phyloP scores from a whole-genome alignment of 1,284 basidiomycete species.

The Pseudozyma tsukubaensis region DNA sequence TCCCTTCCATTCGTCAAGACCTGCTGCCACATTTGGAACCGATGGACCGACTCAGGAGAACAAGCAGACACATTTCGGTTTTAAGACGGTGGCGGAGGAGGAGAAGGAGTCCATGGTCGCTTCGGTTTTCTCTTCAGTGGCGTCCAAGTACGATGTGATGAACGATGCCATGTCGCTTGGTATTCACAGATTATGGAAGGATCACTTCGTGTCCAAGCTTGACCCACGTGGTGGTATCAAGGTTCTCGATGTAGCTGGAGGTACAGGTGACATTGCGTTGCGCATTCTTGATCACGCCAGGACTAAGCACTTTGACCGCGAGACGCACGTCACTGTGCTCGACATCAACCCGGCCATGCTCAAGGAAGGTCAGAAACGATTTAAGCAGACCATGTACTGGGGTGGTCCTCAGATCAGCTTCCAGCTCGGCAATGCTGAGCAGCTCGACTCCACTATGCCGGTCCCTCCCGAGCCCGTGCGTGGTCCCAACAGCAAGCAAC shows the following conservation, averaged over 20 bases:
- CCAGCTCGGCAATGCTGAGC: conserved; percentile 92
- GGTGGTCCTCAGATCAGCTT: conserved; percentile 92
- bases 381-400: conserved; percentile 64
- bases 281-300: conserved; percentile 91
- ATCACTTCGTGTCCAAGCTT: conserved; percentile 82
- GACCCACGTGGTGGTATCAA: conserved; percentile 75
- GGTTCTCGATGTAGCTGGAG: conserved; percentile 96
- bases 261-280: conserved; percentile 94
- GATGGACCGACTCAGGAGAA: conserved; percentile 33
- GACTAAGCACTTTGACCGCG: conserved; percentile 76
- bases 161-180: conserved; percentile 98
- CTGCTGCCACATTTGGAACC: conserved; percentile 15
- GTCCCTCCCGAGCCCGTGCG: conserved; percentile 43
- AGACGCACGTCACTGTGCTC: conserved; percentile 87
- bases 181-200: conserved; percentile 97
- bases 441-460: conserved; percentile 70
- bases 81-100: conserved; percentile 83
- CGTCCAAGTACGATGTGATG: conserved; percentile 96
- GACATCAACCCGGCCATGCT: conserved; percentile 98
- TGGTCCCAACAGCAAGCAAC: conserved; percentile 54
- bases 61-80: conserved; percentile 84
- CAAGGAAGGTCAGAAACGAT: conserved; percentile 87
- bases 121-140: conserved; percentile 93
- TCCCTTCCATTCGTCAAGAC: conserved; percentile 18
- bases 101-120: conserved; percentile 80